Evolutionary conservation across 2,329 filamentous ascomycete genomes (phyloP).

Genomic region (Venturia nashicola): DNA sequence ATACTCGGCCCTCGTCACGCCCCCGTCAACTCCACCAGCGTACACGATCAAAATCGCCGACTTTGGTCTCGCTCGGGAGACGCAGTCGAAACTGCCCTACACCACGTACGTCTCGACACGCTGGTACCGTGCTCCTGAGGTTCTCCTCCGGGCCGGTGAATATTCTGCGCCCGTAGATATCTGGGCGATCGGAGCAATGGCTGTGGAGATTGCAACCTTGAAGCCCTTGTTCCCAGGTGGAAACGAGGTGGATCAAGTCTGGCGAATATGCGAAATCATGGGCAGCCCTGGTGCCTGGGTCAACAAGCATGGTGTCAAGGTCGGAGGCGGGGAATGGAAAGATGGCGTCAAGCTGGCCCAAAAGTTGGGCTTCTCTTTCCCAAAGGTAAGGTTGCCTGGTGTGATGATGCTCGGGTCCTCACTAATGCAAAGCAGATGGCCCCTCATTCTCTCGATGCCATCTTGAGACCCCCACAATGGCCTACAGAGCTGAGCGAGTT

Average conservation of each 20-base stretch:
- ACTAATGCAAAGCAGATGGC: conserved; percentile 56
- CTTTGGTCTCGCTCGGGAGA: conserved; percentile 94
- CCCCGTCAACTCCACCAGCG: conserved; percentile 80
- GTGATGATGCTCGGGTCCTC: not conserved
- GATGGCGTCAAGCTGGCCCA: conserved; percentile 86
- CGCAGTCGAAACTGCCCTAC: conserved; percentile 89
- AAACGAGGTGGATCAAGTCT: conserved; percentile 98
- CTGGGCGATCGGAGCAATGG: conserved; percentile 97
- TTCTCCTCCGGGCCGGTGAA: conserved; percentile 82
- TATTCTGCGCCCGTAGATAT: conserved; percentile 98
- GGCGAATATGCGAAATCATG: conserved; percentile 99
- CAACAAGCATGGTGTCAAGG: conserved; percentile 72
- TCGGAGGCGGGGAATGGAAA: conserved; percentile 95
- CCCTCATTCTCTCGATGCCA: conserved; percentile 89
- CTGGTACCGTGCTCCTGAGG: conserved; percentile 91
- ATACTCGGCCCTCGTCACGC: conserved; percentile 87
- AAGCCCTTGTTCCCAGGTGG: conserved; percentile 95
- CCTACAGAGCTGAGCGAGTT: conserved; percentile 78
- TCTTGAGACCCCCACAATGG: conserved; percentile 85
- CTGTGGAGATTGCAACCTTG: conserved; percentile 89
- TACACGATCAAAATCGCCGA: conserved; percentile 99
- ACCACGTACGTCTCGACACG: conserved; percentile 97
- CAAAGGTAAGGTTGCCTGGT: conserved; percentile 43
- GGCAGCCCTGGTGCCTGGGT: conserved; percentile 98
- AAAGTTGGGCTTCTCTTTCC: conserved; percentile 96